Percentiles rank a stretch among this genome's conserved stretches.
Conservation (phyloP, 2,329 filamentous ascomycete species). For the Fusarium nanum region DNA sequence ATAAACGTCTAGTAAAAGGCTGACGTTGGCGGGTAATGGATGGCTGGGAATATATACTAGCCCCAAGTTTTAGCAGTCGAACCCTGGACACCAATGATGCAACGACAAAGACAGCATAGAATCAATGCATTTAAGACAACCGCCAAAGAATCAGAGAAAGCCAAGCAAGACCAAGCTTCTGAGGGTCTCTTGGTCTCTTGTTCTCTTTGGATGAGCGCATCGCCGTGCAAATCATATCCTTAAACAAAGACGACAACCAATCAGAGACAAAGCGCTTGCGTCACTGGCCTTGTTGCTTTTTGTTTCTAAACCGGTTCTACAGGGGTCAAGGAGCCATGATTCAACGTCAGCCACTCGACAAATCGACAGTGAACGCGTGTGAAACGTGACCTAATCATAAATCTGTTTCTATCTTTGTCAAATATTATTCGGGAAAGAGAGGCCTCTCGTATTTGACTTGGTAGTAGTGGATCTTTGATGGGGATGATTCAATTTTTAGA, state of each 20-base stretch:
- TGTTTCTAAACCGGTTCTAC: constrained; percentile 38
- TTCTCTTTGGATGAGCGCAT: constrained; percentile 34
- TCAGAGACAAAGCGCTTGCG: constrained; percentile 33
- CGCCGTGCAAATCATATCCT: constrained; percentile 41
- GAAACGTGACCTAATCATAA: constrained; percentile 26
- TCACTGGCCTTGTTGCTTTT: constrained; percentile 17
- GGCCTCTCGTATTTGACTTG: not conserved
- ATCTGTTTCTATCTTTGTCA: constrained; percentile 28
- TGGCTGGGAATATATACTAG: constrained; percentile 31
- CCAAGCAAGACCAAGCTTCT: constrained; percentile 12
- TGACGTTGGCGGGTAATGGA: constrained; percentile 13
- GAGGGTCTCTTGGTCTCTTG: constrained; percentile 30
- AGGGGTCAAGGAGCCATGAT: constrained; percentile 13
- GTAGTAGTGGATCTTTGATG: constrained; percentile 6
- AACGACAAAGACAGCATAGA: constrained; percentile 3
- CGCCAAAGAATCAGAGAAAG: constrained; percentile 14
- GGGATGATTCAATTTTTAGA: not conserved
- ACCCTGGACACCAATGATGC: constrained; percentile 30
- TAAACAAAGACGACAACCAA: constrained; percentile 29
- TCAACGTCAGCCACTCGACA: constrained; percentile 30
- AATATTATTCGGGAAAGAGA: constrained; percentile 16
- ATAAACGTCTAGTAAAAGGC: constrained; percentile 16
- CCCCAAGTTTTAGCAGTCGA: not conserved
- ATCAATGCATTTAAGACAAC: constrained; percentile 4
- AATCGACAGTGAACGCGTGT: constrained; percentile 22